Conservation (phyloP, 2,329 filamentous ascomycete genomes). For the Alternaria sp. region DNA sequence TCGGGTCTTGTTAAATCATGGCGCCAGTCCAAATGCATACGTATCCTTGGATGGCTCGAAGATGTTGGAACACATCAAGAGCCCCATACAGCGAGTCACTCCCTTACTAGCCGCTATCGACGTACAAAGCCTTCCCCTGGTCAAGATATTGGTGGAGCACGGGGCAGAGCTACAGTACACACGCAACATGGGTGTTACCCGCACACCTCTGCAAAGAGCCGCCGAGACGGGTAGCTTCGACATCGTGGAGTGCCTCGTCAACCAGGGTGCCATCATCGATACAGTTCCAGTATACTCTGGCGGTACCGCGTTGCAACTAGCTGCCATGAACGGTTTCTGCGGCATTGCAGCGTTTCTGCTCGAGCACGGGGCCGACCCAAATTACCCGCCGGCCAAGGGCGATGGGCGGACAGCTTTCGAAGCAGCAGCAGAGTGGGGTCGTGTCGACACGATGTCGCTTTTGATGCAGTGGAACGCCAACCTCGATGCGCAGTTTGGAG, state of each 20-base stretch:
- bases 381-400: not conserved
- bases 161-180: not conserved
- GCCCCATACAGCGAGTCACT: not conserved
- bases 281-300: not conserved
- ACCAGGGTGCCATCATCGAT: not conserved
- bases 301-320: constrained; percentile 9
- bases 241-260: not conserved
- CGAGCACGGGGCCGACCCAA: not conserved
- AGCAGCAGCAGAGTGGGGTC: constrained; percentile 10
- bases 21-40: not conserved
- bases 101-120: not conserved
- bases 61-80: not conserved
- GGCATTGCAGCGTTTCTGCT: constrained; percentile 1
- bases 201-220: not conserved
- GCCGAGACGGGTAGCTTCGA: not conserved
- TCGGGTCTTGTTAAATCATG: not conserved
- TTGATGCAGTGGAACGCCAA: not conserved
- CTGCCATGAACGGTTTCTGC: not conserved
- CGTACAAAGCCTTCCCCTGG: not conserved
- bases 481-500: not conserved
- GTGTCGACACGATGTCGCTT: constrained; percentile 2
- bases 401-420: constrained; percentile 8
- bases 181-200: not conserved
- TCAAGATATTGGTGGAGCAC: not conserved
- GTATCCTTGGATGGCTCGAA: not conserved